Base-by-base conservation (phyloP, 257 asterid species). In the Plantago elongata region DNA sequence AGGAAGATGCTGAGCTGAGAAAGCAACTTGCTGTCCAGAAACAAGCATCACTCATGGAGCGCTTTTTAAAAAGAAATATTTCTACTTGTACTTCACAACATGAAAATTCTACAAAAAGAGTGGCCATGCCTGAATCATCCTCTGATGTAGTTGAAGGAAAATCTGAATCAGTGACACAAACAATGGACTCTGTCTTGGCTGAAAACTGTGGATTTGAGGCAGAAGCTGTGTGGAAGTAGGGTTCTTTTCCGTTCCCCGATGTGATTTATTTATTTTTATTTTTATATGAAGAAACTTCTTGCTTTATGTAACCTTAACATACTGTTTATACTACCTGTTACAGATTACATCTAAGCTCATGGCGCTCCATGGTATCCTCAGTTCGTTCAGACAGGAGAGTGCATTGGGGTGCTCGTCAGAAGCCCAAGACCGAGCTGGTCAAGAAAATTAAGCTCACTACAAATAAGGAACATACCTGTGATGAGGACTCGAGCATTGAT, bases 11-110 rank as follows among this genome's bases (percentile, higher is more conserved):
- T 61, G 95, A 80, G 61, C 63, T 67, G 44, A 89, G 77, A 78
- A 81, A 73, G 65, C 87, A 68, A 61, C 82, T 80, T 44, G 71
- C 78, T 54, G 74, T 93, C 72, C 81, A 87, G 76, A 93, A 93
- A 69, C 96, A 93, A 81, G 99, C 96, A 66, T 85, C 97, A 11
- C 69, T 93, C 60, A 93, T 93, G 99, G 87, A 87, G 58, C 87
- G 95, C 58, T 93, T 93, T 69, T 90, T 93, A 42, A 85, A 80
- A 72, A 75, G 74, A 63, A 54, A 57, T 68, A 80, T 82, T 63
- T 11, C 42, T 27, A 51, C 60, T 67, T 62, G 79, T 34, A 46
- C 79, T 69, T 45, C 79, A 40, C 79, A 71, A 68, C 72, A 70
- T 50, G 82, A 65, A 43, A 72, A 56, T 61, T 67, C 84, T 60